These are phyloP conservation scores for Fusarium hostae DNA, from an alignment of 2,329 filamentous ascomycete genomes.

Conservation along the genomic window DNA sequence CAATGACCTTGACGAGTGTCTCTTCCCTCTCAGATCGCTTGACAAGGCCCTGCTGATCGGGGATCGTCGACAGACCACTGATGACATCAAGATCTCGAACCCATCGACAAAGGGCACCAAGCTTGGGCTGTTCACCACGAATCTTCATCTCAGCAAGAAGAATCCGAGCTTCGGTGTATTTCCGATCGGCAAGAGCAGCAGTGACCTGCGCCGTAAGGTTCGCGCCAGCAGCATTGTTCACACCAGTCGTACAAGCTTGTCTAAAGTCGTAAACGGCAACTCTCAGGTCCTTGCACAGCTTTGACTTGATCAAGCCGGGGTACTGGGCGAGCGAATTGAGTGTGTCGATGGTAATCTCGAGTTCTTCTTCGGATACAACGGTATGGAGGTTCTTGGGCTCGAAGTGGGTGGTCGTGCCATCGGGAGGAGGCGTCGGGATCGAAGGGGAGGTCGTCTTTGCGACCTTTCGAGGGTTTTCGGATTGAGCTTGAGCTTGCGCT, in stretches of 20 bases:
- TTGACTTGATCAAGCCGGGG: conserved; percentile 73
- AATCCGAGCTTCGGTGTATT: conserved; percentile 72
- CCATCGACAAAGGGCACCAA: conserved; percentile 77
- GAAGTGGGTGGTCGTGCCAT: conserved; percentile 45
- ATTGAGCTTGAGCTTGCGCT: conserved; percentile 47
- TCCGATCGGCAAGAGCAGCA: conserved; percentile 71
- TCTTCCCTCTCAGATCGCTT: conserved; percentile 59
- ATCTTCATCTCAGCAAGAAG: conserved; percentile 77
- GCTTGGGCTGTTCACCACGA: conserved; percentile 70
- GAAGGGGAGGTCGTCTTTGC: conserved; percentile 48
- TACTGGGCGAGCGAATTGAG: conserved; percentile 67
- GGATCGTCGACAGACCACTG: conserved; percentile 69
- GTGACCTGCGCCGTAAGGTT: conserved; percentile 75
- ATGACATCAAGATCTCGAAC: conserved; percentile 77
- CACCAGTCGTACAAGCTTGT: conserved; percentile 73
- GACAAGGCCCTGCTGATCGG: conserved; percentile 53
- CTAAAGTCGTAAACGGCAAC: conserved; percentile 76
- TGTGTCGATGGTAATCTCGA: conserved; percentile 75
- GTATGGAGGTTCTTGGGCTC: conserved; percentile 64
- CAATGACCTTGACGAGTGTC: conserved; percentile 69
- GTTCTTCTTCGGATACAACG: conserved; percentile 70
- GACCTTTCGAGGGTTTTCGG: conserved; percentile 51
- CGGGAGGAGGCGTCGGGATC: conserved; percentile 51
- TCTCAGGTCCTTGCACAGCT: conserved; percentile 73
- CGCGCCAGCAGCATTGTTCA: conserved; percentile 68